Percentiles rank a stretch among this genome's conserved stretches.
Conservation (phyloP, 345 rosid genomes). For the Trapa bicornis region DNA sequence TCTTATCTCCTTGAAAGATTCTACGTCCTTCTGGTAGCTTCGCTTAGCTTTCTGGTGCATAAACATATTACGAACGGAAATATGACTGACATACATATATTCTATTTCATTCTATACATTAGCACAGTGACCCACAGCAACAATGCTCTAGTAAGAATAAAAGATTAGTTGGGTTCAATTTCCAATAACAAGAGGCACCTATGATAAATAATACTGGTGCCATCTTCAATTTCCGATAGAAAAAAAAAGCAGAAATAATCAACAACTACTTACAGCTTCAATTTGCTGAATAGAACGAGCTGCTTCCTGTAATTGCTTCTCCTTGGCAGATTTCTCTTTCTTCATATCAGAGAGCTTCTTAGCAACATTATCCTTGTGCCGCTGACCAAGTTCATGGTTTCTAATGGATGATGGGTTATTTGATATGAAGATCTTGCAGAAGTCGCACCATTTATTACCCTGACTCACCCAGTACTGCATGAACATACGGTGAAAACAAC, state of each 20-base stretch:
- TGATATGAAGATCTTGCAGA: conserved; percentile 76
- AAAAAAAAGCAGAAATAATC: not conserved
- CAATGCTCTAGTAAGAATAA: not conserved
- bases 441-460: conserved; percentile 94
- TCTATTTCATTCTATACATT: not conserved
- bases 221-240: not conserved
- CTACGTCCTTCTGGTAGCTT: conserved; percentile 88
- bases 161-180: not conserved
- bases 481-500: not conserved
- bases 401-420: conserved; percentile 75
- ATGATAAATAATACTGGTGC: not conserved
- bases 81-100: not conserved
- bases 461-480: conserved; percentile 91
- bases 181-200: not conserved
- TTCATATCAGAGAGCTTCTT: conserved; percentile 67
- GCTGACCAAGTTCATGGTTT: conserved; percentile 90
- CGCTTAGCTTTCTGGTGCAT: conserved; percentile 74
- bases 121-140: not conserved
- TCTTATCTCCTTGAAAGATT: conserved; percentile 45
- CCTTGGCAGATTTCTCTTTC: conserved; percentile 67
- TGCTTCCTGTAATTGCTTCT: conserved; percentile 66
- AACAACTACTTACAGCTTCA: conserved; percentile 54
- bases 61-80: conserved; percentile 1
- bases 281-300: conserved; percentile 66
- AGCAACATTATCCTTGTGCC: conserved; percentile 60